These are phyloP conservation scores for Pneumocystis wakefieldiae DNA, from an alignment of 1,139 yeast species.

Conservation along the genomic window DNA sequence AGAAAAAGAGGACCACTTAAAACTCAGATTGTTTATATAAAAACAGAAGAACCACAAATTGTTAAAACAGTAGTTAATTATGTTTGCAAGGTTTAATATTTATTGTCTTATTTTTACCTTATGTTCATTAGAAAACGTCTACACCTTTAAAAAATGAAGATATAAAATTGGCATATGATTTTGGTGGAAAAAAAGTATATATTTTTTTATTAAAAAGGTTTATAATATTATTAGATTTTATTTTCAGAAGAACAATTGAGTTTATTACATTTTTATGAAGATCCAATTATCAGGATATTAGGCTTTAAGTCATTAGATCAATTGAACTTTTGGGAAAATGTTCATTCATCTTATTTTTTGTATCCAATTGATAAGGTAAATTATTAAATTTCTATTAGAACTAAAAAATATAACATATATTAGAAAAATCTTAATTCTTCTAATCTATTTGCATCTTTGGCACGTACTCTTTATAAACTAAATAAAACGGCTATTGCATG, in stretches of 20 bases:
- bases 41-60: conserved; percentile 36
- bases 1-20: conserved; percentile 38
- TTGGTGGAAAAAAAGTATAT: conserved; percentile 32
- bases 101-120: background rate
- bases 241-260: conserved; percentile 27
- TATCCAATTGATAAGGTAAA: conserved; percentile 42
- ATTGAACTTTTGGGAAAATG: conserved; percentile 30
- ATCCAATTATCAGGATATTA: conserved; percentile 38
- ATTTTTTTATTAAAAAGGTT: conserved; percentile 27
- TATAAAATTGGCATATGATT: conserved; percentile 27
- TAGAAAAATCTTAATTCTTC: conserved; percentile 12
- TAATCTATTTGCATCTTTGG: conserved; percentile 52
- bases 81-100: conserved; percentile 14
- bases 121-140: conserved; percentile 28
- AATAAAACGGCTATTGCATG: conserved; percentile 51
- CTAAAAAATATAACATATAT: conserved; percentile 9
- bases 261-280: conserved; percentile 26
- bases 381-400: conserved; percentile 35
- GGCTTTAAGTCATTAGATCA: conserved; percentile 43
- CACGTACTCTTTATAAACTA: conserved; percentile 40
- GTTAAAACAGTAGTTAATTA: conserved; percentile 38
- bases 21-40: conserved; percentile 35
- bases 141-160: conserved; percentile 28
- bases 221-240: conserved; percentile 21
- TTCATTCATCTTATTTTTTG: conserved; percentile 44